phyloP scores from a whole-genome alignment of 2,329 filamentous ascomycete genomes.

The Aspergillus fischeri region DNA sequence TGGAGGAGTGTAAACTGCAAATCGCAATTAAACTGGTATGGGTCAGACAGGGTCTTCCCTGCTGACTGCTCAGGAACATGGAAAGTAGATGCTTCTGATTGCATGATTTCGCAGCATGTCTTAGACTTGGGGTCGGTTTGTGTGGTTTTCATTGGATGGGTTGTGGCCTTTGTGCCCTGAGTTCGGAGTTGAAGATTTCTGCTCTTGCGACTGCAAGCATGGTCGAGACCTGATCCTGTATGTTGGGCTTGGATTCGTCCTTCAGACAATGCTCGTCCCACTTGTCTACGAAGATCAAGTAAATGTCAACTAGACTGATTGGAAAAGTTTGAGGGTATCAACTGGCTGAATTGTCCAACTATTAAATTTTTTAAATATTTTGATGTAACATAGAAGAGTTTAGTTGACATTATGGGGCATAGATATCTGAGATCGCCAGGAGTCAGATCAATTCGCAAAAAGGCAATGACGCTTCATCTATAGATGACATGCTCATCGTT shows the following conservation, averaged over 20 bases:
- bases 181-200: neutral
- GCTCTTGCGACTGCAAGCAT: neutral
- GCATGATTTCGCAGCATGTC: neutral
- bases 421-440: slow-evolving; percentile 16
- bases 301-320: neutral
- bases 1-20: neutral
- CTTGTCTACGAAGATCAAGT: neutral
- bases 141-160: too few species aligned
- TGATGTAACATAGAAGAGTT: neutral
- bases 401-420: neutral
- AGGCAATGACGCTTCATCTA: slow-evolving; percentile 3
- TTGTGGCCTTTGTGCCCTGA: too few species aligned
- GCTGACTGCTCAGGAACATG: neutral
- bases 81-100: neutral
- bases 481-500: neutral
- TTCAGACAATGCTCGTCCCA: neutral
- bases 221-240: neutral
- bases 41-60: neutral
- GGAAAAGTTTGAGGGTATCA: neutral
- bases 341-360: neutral
- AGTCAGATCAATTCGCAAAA: slow-evolving; percentile 14
- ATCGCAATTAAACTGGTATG: slow-evolving; percentile 5
- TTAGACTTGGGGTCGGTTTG: neutral
- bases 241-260: neutral
- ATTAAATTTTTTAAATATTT: neutral